Conservation (phyloP, 2,329 filamentous ascomycete genomes). For the Alternaria burnsii region DNA sequence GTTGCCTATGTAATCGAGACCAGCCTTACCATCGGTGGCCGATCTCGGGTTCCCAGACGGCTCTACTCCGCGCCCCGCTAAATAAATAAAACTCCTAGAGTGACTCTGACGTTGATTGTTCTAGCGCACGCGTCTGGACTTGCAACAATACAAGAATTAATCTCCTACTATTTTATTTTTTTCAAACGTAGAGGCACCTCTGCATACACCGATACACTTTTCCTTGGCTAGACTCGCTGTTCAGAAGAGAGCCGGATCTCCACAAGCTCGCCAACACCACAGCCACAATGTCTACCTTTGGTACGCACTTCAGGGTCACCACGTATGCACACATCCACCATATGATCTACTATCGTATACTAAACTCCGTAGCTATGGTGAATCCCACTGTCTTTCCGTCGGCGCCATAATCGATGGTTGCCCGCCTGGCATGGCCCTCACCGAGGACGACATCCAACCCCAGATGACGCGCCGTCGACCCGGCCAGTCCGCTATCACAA, state of each 20-base stretch:
- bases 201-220: slow-evolving; percentile 5
- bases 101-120: slow-evolving; percentile 30
- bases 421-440: slow-evolving; percentile 86
- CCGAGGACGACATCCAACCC: slow-evolving; percentile 88
- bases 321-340: slow-evolving; percentile 65
- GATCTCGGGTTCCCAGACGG: slow-evolving; percentile 24
- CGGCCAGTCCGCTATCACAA: slow-evolving; percentile 88
- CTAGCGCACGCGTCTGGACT: slow-evolving; percentile 18
- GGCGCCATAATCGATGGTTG: slow-evolving; percentile 94
- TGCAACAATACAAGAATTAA: background rate
- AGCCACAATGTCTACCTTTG: slow-evolving; percentile 74
- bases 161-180: background rate
- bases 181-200: background rate
- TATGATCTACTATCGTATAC: too few species aligned
- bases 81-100: slow-evolving; percentile 30
- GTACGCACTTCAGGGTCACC: slow-evolving; percentile 80
- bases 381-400: slow-evolving; percentile 91
- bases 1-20: background rate
- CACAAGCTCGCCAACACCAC: slow-evolving; percentile 8
- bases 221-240: slow-evolving; percentile 2
- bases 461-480: slow-evolving; percentile 91
- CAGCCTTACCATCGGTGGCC: slow-evolving; percentile 14
- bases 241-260: slow-evolving; percentile 12
- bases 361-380: slow-evolving; percentile 68
- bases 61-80: slow-evolving; percentile 31